Evolutionary conservation across 805 yeast genomes (phyloP).

Genomic region (Candida morakotiae): DNA sequence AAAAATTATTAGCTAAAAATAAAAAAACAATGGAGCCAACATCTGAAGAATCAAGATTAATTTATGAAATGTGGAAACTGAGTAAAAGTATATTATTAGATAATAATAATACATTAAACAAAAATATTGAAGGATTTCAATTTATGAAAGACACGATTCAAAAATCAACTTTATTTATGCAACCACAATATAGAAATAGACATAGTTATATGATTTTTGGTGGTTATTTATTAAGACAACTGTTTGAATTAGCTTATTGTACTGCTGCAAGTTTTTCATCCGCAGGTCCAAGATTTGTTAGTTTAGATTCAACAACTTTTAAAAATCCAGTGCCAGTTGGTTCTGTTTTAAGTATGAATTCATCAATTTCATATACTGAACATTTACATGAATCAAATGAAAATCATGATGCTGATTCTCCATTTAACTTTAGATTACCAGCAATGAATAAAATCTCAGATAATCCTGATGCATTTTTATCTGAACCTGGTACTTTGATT

Average conservation of each 20-base stretch:
- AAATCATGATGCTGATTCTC: slow-evolving; percentile 23
- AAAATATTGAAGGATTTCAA: slow-evolving; percentile 46
- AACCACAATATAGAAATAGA: slow-evolving; percentile 93
- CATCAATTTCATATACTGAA: slow-evolving; percentile 83
- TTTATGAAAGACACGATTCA: slow-evolving; percentile 71
- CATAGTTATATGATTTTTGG: slow-evolving; percentile 95
- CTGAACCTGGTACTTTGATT: slow-evolving; percentile 79
- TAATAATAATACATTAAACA: slow-evolving; percentile 14
- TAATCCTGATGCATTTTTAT: slow-evolving; percentile 55
- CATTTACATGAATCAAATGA: slow-evolving; percentile 48
- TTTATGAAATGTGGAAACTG: slow-evolving; percentile 71
- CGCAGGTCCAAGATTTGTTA: slow-evolving; percentile 82
- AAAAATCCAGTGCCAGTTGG: slow-evolving; percentile 96
- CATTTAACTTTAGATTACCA: slow-evolving; percentile 51
- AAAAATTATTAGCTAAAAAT: slow-evolving; percentile 70
- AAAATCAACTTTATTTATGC: slow-evolving; percentile 83
- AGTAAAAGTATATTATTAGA: slow-evolving; percentile 14
- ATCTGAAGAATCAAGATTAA: slow-evolving; percentile 64
- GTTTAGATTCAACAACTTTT: slow-evolving; percentile 87
- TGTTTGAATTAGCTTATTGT: slow-evolving; percentile 91
- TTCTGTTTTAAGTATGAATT: slow-evolving; percentile 76
- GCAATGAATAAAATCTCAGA: slow-evolving; percentile 53
- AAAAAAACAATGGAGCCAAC: slow-evolving; percentile 61
- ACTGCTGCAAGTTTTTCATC: slow-evolving; percentile 85
- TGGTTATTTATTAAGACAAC: slow-evolving; percentile 87